Evolutionary conservation across 345 rosid species (phyloP).

Genomic region (Noccaea caerulescens): DNA sequence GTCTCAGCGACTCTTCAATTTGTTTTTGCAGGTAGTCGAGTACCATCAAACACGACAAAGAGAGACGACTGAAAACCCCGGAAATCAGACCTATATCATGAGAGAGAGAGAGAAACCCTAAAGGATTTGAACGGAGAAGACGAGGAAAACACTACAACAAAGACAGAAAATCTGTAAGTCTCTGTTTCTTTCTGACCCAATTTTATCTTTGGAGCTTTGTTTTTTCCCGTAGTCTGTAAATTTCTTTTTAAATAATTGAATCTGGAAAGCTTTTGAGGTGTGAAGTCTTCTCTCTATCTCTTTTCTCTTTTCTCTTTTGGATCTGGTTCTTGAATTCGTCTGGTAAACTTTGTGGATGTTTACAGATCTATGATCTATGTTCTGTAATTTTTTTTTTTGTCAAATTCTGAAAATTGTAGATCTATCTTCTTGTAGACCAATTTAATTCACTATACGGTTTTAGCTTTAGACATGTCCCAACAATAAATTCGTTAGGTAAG

Average conservation of each 20-base stretch:
- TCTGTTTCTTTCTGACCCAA: not conserved
- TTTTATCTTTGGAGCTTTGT: not conserved
- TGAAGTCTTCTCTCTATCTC: not conserved
- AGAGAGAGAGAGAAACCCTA: conserved; percentile 21
- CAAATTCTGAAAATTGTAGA: conserved; percentile 2
- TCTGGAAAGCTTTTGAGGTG: not conserved
- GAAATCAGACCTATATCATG: too few species aligned
- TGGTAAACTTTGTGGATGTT: not conserved
- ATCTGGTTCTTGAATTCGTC: not conserved
- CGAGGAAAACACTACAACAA: conserved; percentile 20
- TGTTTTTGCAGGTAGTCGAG: too few species aligned
- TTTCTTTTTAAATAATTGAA: not conserved
- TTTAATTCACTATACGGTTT: conserved; percentile 2
- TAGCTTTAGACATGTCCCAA: not conserved
- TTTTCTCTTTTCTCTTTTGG: not conserved
- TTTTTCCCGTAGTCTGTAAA: too few species aligned
- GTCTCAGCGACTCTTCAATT: too few species aligned
- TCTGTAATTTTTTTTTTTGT: conserved; percentile 6
- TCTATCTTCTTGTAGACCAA: conserved; percentile 14
- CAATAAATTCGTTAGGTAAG: conserved; percentile 12
- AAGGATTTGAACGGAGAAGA: conserved; percentile 34
- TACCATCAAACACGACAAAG: too few species aligned
- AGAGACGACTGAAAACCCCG: too few species aligned
- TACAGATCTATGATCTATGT: conserved; percentile 24
- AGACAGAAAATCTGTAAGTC: conserved; percentile 19